Evolutionary conservation across 1,139 yeast species (phyloP).

Genomic region (Taiozyma sp.): DNA sequence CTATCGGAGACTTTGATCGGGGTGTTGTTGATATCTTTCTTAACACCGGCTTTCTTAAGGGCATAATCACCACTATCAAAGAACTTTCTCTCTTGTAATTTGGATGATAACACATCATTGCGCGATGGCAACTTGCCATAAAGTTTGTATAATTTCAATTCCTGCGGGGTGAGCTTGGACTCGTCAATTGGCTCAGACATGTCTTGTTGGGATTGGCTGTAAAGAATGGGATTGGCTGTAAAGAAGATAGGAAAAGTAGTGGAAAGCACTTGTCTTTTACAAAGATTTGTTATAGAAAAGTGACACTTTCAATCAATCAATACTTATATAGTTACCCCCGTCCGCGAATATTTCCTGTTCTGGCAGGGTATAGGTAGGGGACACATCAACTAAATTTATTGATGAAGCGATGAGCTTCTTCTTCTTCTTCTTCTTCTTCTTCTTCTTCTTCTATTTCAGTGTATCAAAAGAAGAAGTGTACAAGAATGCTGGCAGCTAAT

Average conservation of each 20-base stretch:
- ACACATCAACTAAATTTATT: background rate
- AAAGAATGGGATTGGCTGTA: too few species aligned
- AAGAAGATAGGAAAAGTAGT: too few species aligned
- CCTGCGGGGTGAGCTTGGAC: constrained; percentile 60
- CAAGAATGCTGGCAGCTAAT: background rate
- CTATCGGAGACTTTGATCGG: constrained; percentile 14
- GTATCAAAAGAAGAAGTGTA: too few species aligned
- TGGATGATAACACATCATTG: constrained; percentile 73
- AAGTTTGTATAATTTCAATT: constrained; percentile 62
- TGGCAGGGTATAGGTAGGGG: background rate
- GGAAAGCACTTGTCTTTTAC: too few species aligned
- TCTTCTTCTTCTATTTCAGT: too few species aligned
- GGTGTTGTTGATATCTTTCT: constrained; percentile 14
- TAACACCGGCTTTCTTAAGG: constrained; percentile 62
- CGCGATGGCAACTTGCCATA: constrained; percentile 89
- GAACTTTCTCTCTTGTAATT: constrained; percentile 83
- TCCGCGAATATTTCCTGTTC: background rate
- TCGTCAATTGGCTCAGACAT: constrained; percentile 34
- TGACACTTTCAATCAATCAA: background rate
- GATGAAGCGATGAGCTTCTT: background rate
- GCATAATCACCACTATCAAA: constrained; percentile 99
- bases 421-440: too few species aligned
- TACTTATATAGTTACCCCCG: background rate
- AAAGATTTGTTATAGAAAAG: background rate
- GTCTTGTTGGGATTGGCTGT: too few species aligned